Evolutionary conservation across 371 early-diverging fungal genomes (phyloP).

Genomic region (Dentiscutata heterogama): DNA sequence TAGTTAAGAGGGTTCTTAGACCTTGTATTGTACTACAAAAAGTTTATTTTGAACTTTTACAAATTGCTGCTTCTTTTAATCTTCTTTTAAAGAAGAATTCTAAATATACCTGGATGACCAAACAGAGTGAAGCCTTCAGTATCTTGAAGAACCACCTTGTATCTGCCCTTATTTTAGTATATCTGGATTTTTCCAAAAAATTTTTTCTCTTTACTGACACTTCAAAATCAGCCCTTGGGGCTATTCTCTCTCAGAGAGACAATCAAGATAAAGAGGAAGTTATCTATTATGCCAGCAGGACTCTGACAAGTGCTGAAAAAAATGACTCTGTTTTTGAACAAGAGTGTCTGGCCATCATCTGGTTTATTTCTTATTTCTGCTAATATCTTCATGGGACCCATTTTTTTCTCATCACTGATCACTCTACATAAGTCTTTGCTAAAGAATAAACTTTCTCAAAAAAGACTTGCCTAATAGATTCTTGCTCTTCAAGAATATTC

Average conservation of each 20-base stretch:
- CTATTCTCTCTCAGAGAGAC: slow-evolving; percentile 50
- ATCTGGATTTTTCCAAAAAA: slow-evolving; percentile 47
- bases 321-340: not conserved
- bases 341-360: not conserved
- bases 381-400: not conserved
- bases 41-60: slow-evolving; percentile 55
- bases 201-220: slow-evolving; percentile 50
- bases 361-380: not conserved
- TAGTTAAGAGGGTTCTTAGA: slow-evolving; percentile 59
- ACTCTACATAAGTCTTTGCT: not conserved
- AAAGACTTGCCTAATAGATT: no score
- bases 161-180: slow-evolving; percentile 43
- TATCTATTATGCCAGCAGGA: slow-evolving; percentile 26
- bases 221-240: slow-evolving; percentile 50
- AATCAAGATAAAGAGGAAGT: slow-evolving; percentile 18
- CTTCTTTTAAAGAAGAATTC: slow-evolving; percentile 51
- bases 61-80: slow-evolving; percentile 57
- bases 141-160: slow-evolving; percentile 47
- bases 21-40: slow-evolving; percentile 53
- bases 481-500: no score
- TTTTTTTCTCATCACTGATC: not conserved
- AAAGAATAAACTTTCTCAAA: no score
- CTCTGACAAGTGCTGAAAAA: not conserved
- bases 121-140: slow-evolving; percentile 47
- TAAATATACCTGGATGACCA: slow-evolving; percentile 46